Percentiles rank a stretch among this genome's conserved stretches.
Evolutionary conservation across 768 basidiomycete species (phyloP).

Genomic region (Fibroporia radiculosa): DNA sequence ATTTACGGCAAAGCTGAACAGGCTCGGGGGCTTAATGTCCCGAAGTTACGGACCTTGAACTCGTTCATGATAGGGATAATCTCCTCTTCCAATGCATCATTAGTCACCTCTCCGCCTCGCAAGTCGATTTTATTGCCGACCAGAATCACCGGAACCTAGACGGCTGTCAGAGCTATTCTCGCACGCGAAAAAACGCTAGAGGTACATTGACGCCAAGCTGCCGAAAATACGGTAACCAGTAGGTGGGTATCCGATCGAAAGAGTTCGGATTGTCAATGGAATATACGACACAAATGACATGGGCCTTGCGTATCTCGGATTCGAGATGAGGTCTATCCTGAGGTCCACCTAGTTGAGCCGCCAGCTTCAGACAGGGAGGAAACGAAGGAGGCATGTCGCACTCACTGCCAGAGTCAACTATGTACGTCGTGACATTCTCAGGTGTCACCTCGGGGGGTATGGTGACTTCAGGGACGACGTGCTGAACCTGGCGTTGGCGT

Average conservation of each 20-base stretch:
- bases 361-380: background rate
- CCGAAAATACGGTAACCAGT: conserved; percentile 94
- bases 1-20: no score
- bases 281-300: conserved; percentile 98
- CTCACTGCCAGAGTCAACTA: conserved; percentile 94
- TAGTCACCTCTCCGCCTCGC: conserved; percentile 87
- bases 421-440: conserved; percentile 96
- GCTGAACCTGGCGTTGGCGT: conserved; percentile 62
- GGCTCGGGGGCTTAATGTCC: no score
- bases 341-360: conserved; percentile 52
- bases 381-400: conserved; percentile 9
- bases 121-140: conserved; percentile 99
- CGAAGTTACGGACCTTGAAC: conserved; percentile 75
- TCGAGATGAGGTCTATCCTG: conserved; percentile 86
- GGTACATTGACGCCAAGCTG: conserved; percentile 92
- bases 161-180: background rate
- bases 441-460: conserved; percentile 97
- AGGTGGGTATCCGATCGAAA: conserved; percentile 96
- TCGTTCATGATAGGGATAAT: conserved; percentile 97
- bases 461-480: conserved; percentile 93
- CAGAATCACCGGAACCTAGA: conserved; percentile 88
- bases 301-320: conserved; percentile 92
- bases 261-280: conserved; percentile 94
- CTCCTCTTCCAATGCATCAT: conserved; percentile 90
- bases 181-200: background rate